phyloP scores from a whole-genome alignment of 2,329 filamentous ascomycete genomes.

The Chaetoscypha palmicola region DNA sequence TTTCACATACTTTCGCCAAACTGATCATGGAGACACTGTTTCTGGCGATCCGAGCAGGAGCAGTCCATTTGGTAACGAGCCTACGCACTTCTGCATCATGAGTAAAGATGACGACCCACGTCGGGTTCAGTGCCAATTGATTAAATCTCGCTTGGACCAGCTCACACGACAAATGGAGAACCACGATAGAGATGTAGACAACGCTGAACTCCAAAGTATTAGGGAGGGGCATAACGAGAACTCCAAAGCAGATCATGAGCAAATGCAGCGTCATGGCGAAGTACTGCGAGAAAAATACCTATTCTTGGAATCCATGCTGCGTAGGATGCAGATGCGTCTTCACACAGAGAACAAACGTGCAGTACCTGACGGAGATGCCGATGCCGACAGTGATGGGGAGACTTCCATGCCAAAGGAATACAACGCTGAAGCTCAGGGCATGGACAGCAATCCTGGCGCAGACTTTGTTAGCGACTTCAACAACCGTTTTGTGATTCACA shows the following conservation, averaged over 20 bases:
- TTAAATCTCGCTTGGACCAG: conserved; percentile 71
- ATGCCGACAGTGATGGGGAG: conserved; percentile 34
- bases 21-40: conserved; percentile 77
- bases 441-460: conserved; percentile 62
- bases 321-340: conserved; percentile 28
- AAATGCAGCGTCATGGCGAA: conserved; percentile 46
- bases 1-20: conserved; percentile 95
- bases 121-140: conserved; percentile 77
- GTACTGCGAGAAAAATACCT: conserved; percentile 51
- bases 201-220: conserved; percentile 64
- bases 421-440: conserved; percentile 41
- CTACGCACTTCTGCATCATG: conserved; percentile 94
- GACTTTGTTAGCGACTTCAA: conserved; percentile 94
- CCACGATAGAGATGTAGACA: conserved; percentile 65
- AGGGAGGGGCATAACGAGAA: conserved; percentile 45
- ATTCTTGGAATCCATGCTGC: conserved; percentile 51
- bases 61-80: conserved; percentile 87
- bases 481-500: conserved; percentile 97
- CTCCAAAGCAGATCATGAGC: conserved; percentile 53
- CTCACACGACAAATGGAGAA: conserved; percentile 70
- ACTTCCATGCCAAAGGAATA: conserved; percentile 28
- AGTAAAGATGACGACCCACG: conserved; percentile 83
- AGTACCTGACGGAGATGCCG: conserved; percentile 27
- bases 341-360: conserved; percentile 23
- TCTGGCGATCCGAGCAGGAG: conserved; percentile 73